A percentile compares a stretch with the other conserved stretches of the same genome.
Evolutionary conservation across 495 filamentous ascomycete genomes (phyloP).

Genomic region (Podospora pseudoanserina): DNA sequence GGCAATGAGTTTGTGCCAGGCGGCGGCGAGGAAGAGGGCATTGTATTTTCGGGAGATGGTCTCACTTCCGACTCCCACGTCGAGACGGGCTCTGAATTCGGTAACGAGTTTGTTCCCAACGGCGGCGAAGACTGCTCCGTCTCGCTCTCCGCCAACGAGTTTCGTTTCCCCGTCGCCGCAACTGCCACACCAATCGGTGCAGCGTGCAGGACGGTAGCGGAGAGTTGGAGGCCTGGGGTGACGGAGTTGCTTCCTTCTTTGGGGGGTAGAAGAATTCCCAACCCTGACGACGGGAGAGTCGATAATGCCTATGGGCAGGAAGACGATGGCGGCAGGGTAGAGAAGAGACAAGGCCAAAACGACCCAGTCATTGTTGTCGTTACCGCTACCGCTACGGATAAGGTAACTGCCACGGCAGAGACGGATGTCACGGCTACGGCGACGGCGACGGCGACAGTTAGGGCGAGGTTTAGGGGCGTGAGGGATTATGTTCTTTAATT

Average conservation of each 20-base stretch:
- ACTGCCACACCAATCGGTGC: not conserved
- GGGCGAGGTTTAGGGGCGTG: not conserved
- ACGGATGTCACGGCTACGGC: not conserved
- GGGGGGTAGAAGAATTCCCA: no score
- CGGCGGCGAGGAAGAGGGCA: not conserved
- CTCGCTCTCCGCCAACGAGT: not conserved
- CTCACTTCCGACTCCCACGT: no score
- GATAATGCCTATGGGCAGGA: not conserved
- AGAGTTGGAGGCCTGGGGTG: not conserved
- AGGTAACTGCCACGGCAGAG: not conserved
- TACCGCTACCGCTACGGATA: not conserved
- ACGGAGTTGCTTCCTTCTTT: not conserved
- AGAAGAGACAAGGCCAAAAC: not conserved
- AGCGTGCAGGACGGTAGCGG: not conserved
- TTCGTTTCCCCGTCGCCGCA: not conserved
- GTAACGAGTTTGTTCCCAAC: not conserved
- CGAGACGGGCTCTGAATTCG: not conserved
- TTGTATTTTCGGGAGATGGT: not conserved
- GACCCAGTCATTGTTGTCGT: not conserved
- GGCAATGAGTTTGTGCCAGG: not conserved
- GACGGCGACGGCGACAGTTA: not conserved
- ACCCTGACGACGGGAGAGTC: not conserved
- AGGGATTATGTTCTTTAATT: not conserved
- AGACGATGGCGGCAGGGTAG: not conserved
- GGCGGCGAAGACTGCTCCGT: not conserved